Evolutionary conservation across 202 grass and related monocot genomes (phyloP).

Genomic region (Cymbopogon flexuosus): DNA sequence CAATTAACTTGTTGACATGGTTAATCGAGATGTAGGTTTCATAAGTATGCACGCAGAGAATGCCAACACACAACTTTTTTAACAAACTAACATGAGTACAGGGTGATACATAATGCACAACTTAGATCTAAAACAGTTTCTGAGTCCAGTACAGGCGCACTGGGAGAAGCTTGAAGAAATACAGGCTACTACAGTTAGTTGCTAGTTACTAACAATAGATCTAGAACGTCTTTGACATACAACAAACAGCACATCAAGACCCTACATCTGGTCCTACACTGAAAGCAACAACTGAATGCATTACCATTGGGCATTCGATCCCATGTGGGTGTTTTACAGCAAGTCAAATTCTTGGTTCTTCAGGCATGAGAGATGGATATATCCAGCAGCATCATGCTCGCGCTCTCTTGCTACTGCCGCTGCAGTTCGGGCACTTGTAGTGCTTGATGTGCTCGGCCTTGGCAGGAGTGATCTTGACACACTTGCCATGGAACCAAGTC

Average conservation of each 20-base stretch:
- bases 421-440: conserved; percentile 95
- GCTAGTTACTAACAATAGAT: conserved; percentile 39
- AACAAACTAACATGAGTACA: conserved; percentile 44
- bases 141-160: conserved; percentile 21
- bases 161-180: conserved; percentile 30
- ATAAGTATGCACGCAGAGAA: neutral
- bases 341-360: conserved; percentile 39
- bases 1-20: neutral
- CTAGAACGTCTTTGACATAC: conserved; percentile 36
- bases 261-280: conserved; percentile 47
- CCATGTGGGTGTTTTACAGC: conserved; percentile 43
- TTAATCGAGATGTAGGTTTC: neutral
- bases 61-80: neutral
- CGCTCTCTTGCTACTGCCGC: conserved; percentile 70
- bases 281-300: conserved; percentile 45
- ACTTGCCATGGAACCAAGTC: conserved; percentile 98
- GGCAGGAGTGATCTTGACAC: conserved; percentile 91
- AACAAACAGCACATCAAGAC: conserved; percentile 45
- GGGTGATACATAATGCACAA: conserved; percentile 28
- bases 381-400: conserved; percentile 44
- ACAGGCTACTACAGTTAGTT: conserved; percentile 48
- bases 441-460: conserved; percentile 99
- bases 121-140: conserved; percentile 18
- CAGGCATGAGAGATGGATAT: conserved; percentile 27
- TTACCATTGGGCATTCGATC: conserved; percentile 20